phyloP scores from a whole-genome alignment of 2,329 filamentous ascomycete species.

The Penicillium sp. region DNA sequence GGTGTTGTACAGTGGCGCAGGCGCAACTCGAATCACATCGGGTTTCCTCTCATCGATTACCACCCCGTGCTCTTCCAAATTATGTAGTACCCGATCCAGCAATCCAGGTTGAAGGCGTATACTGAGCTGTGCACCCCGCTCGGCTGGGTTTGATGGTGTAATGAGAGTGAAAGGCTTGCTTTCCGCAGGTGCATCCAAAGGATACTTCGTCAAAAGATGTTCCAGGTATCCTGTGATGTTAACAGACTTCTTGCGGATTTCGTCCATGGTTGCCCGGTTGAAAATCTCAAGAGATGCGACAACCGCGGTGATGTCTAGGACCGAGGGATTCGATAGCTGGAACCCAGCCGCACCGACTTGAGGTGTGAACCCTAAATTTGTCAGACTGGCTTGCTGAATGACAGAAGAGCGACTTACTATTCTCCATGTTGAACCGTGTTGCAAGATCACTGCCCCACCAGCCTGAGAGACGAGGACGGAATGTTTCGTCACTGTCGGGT shows the following conservation, averaged over 20 bases:
- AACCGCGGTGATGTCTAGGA: slow-evolving; percentile 75
- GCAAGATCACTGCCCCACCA: slow-evolving; percentile 86
- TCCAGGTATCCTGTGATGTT: slow-evolving; percentile 77
- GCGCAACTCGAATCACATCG: slow-evolving; percentile 80
- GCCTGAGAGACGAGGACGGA: slow-evolving; percentile 69
- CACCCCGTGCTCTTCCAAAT: slow-evolving; percentile 68
- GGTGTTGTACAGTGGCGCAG: slow-evolving; percentile 80
- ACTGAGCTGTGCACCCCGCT: slow-evolving; percentile 79
- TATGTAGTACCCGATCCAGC: slow-evolving; percentile 66
- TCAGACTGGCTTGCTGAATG: slow-evolving; percentile 5
- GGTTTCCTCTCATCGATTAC: slow-evolving; percentile 83
- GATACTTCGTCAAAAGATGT: slow-evolving; percentile 55
- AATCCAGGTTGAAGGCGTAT: slow-evolving; percentile 68
- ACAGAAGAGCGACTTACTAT: slow-evolving; percentile 43
- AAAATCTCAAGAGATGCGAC: slow-evolving; percentile 74
- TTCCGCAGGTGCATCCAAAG: slow-evolving; percentile 27
- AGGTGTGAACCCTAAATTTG: slow-evolving; percentile 63
- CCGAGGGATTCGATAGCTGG: slow-evolving; percentile 82
- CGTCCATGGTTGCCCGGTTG: slow-evolving; percentile 67
- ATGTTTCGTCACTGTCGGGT: slow-evolving; percentile 47
- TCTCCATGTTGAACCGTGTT: slow-evolving; percentile 80
- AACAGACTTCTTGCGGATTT: slow-evolving; percentile 70
- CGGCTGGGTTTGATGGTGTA: slow-evolving; percentile 67
- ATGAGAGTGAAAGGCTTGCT: slow-evolving; percentile 60
- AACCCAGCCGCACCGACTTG: slow-evolving; percentile 77